Evolutionary conservation across 1,284 basidiomycete genomes (phyloP).

Genomic region (Erythrobasidium hasegawianum): DNA sequence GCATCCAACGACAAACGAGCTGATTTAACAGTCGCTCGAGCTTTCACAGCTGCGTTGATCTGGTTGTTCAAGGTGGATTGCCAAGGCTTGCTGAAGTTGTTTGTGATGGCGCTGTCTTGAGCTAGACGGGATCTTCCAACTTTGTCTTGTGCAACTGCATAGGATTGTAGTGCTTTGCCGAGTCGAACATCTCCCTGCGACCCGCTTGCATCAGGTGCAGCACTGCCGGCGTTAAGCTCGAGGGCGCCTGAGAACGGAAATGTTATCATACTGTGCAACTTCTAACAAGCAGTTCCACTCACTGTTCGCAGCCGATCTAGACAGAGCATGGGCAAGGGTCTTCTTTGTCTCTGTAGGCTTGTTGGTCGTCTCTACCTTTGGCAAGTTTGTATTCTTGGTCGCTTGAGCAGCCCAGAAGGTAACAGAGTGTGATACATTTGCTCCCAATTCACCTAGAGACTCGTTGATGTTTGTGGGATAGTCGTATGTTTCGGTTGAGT

Average conservation of each 20-base stretch:
- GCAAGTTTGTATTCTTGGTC: constrained; percentile 76
- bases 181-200: constrained; percentile 59
- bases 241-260: constrained; percentile 35
- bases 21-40: constrained; percentile 76
- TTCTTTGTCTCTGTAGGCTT: constrained; percentile 55
- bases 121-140: constrained; percentile 76
- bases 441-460: constrained; percentile 54
- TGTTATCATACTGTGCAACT: too few relatives aligned
- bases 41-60: constrained; percentile 82
- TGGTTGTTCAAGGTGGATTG: constrained; percentile 75
- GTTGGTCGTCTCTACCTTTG: constrained; percentile 61
- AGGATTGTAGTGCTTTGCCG: constrained; percentile 70
- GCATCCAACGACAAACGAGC: constrained; percentile 74
- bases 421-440: constrained; percentile 65
- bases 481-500: constrained; percentile 82
- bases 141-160: constrained; percentile 80
- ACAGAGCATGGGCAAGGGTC: constrained; percentile 90
- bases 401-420: constrained; percentile 84
- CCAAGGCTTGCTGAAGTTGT: constrained; percentile 84
- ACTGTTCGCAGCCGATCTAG: constrained; percentile 71
- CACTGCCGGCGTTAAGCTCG: constrained; percentile 33
- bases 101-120: constrained; percentile 73
- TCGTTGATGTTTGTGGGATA: constrained; percentile 61
- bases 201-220: constrained; percentile 47
- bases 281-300: constrained; percentile 49